Evolutionary conservation across 352 stramenopile species (phyloP).

Genomic region (Detonula confervacea): DNA sequence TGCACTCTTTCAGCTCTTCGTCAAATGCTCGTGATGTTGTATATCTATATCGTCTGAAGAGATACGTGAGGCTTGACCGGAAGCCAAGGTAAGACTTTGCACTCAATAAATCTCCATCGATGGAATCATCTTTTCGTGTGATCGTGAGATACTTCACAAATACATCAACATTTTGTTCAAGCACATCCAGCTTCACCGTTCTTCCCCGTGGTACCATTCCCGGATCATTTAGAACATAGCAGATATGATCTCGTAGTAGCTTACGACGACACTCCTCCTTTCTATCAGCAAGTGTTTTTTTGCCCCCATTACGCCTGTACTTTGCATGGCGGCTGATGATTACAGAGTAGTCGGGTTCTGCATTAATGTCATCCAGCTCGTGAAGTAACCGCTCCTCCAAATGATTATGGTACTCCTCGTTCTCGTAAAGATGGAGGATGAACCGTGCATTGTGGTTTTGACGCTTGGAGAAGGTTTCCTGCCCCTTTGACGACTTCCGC

Average conservation of each 20-base stretch:
- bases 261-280: neutral
- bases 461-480: neutral
- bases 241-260: conserved; percentile 3
- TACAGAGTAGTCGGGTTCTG: conserved; percentile 3
- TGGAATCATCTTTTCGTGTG: neutral
- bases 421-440: conserved; percentile 15
- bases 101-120: conserved; percentile 13
- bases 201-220: neutral
- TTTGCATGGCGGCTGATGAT: neutral
- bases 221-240: neutral
- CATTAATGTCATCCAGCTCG: conserved; percentile 7
- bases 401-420: neutral
- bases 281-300: conserved; percentile 10
- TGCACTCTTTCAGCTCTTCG: conserved; percentile 15
- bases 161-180: neutral
- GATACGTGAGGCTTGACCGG: conserved; percentile 5
- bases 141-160: conserved; percentile 6
- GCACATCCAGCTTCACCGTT: neutral
- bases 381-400: neutral
- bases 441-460: conserved; percentile 13
- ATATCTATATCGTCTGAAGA: conserved; percentile 15
- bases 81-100: conserved; percentile 1
- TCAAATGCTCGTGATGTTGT: neutral
- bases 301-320: conserved; percentile 8
- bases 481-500: neutral